phyloP scores from a whole-genome alignment of 2,329 filamentous ascomycete species.

The Pestalotiopsis sp. region DNA sequence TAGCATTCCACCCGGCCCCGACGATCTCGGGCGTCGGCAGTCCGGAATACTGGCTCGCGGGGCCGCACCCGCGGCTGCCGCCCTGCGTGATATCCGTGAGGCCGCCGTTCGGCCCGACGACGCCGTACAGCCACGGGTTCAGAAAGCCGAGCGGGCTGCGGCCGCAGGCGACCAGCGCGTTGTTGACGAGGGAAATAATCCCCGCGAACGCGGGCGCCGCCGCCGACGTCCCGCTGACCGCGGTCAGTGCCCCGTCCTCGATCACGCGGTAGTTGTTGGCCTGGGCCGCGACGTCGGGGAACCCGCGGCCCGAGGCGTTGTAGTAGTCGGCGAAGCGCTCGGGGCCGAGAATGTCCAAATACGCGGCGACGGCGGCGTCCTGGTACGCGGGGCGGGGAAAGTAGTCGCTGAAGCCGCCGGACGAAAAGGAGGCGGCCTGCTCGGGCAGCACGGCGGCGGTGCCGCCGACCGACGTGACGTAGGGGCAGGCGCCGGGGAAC shows the following conservation, averaged over 20 bases:
- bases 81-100: slow-evolving; percentile 42
- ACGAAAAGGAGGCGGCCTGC: slow-evolving; percentile 53
- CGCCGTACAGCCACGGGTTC: slow-evolving; percentile 62
- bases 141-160: slow-evolving; percentile 59
- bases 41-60: slow-evolving; percentile 27
- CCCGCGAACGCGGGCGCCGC: slow-evolving; percentile 65
- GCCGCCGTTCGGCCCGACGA: slow-evolving; percentile 26
- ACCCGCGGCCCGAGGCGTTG: slow-evolving; percentile 54
- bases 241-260: slow-evolving; percentile 31
- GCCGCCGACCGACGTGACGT: slow-evolving; percentile 62
- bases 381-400: slow-evolving; percentile 48
- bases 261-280: slow-evolving; percentile 34
- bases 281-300: slow-evolving; percentile 66
- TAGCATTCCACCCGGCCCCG: slow-evolving; percentile 44
- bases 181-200: slow-evolving; percentile 67
- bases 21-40: slow-evolving; percentile 30
- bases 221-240: slow-evolving; percentile 48
- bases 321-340: slow-evolving; percentile 46
- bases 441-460: slow-evolving; percentile 55
- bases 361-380: slow-evolving; percentile 49
- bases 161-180: slow-evolving; percentile 58
- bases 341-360: slow-evolving; percentile 31
- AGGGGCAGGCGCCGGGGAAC: slow-evolving; percentile 61
- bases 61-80: slow-evolving; percentile 36
- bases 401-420: slow-evolving; percentile 53